Evolutionary conservation across 345 rosid species (phyloP).

Genomic region (Syzygium oleosum): DNA sequence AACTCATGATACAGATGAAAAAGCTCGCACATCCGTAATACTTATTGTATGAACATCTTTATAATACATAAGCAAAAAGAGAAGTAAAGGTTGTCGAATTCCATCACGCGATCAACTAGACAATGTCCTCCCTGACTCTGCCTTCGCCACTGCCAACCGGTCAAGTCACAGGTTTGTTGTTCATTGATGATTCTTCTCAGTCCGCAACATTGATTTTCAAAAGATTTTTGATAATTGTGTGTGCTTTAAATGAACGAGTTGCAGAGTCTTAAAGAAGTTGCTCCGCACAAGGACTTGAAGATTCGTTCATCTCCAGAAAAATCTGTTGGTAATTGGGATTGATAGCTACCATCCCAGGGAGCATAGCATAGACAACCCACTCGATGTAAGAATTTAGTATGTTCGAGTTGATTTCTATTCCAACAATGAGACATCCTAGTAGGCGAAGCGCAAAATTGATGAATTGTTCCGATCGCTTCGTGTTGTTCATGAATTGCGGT

Average conservation of each 20-base stretch:
- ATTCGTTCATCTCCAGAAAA: neutral
- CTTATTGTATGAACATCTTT: too few species aligned
- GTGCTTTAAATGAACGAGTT: neutral
- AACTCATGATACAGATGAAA: too few species aligned
- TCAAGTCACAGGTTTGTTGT: neutral
- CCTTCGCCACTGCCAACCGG: rapidly evolving
- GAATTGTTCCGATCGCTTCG: neutral
- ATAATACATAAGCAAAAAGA: too few species aligned
- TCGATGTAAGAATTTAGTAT: neutral
- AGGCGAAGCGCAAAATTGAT: neutral
- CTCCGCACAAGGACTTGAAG: neutral
- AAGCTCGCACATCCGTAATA: too few species aligned
- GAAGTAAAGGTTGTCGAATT: too few species aligned
- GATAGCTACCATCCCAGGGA: neutral
- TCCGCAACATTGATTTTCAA: neutral
- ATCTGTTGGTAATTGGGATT: neutral
- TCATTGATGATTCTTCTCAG: neutral
- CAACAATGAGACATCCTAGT: neutral
- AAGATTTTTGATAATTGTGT: rapidly evolving
- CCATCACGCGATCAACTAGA: too few species aligned
- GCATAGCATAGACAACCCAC: neutral
- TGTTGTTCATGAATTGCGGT: constrained; percentile 16
- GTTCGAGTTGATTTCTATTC: neutral
- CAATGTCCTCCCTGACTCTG: too few species aligned
- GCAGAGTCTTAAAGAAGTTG: neutral